phyloP scores from a whole-genome alignment of 1,139 yeast genomes.

The Debaryomyces udenii region DNA sequence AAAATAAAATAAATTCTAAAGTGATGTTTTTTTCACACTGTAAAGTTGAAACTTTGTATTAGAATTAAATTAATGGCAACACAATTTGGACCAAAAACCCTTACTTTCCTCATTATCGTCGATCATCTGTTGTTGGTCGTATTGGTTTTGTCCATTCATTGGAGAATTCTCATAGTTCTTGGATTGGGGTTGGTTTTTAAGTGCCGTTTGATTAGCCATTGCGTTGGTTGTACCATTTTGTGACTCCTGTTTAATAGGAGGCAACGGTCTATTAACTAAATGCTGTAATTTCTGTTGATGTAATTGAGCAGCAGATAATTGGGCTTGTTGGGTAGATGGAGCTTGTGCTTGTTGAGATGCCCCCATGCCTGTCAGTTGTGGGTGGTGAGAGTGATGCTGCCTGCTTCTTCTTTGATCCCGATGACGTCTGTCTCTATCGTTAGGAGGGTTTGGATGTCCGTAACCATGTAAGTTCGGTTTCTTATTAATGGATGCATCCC shows the following conservation, averaged over 20 bases:
- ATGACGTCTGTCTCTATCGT: constrained; percentile 57
- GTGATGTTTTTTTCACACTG: constrained; percentile 1
- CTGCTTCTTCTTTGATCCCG: constrained; percentile 46
- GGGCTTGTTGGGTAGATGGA: constrained; percentile 30
- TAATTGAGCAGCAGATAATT: constrained; percentile 45
- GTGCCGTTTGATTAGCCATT: constrained; percentile 14
- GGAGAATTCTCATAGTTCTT: constrained; percentile 25
- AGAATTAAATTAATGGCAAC: constrained; percentile 38
- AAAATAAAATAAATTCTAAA: constrained; percentile 4
- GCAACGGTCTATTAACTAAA: constrained; percentile 54
- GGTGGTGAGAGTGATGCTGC: constrained; percentile 37
- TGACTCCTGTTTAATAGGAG: constrained; percentile 52
- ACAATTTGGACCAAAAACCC: constrained; percentile 50
- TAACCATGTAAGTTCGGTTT: constrained; percentile 92
- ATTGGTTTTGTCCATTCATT: constrained; percentile 33
- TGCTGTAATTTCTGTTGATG: constrained; percentile 56
- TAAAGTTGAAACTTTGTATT: constrained; percentile 3
- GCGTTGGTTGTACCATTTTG: constrained; percentile 19
- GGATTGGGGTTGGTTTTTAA: constrained; percentile 21
- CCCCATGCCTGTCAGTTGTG: constrained; percentile 23
- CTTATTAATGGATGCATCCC: constrained; percentile 82
- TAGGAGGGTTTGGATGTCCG: constrained; percentile 64
- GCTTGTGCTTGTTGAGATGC: constrained; percentile 23
- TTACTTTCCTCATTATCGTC: constrained; percentile 40
- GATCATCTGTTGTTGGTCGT: constrained; percentile 42